Conservation (phyloP, 257 asterid genomes). For the Fraxinus americana region DNA sequence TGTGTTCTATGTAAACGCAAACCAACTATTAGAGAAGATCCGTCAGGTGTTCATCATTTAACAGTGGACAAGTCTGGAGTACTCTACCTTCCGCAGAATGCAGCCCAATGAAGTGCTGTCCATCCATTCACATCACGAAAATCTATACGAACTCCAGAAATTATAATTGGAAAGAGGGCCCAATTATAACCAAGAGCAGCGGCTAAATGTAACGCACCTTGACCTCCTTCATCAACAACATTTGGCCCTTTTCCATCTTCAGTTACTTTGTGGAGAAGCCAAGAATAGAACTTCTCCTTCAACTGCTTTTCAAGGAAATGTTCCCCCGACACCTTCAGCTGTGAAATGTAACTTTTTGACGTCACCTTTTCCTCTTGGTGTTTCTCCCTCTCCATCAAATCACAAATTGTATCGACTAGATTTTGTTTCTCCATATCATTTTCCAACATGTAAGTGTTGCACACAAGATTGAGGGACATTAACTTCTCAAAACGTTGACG, state of each 20-base stretch:
- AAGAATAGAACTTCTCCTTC: slow-evolving; percentile 63
- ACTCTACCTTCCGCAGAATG: slow-evolving; percentile 82
- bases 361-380: slow-evolving; percentile 36
- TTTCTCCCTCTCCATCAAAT: slow-evolving; percentile 64
- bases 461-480: slow-evolving; percentile 35
- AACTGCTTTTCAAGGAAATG: slow-evolving; percentile 54
- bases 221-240: slow-evolving; percentile 71
- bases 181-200: slow-evolving; percentile 96
- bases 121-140: slow-evolving; percentile 95
- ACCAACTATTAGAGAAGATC: slow-evolving; percentile 13
- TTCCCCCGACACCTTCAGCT: slow-evolving; percentile 43
- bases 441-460: slow-evolving; percentile 36
- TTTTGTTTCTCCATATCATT: slow-evolving; percentile 40
- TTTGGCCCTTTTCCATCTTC: slow-evolving; percentile 67
- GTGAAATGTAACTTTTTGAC: slow-evolving; percentile 40
- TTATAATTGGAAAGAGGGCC: slow-evolving; percentile 72
- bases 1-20: slow-evolving; percentile 1
- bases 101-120: slow-evolving; percentile 99
- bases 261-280: slow-evolving; percentile 66
- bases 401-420: slow-evolving; percentile 41
- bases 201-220: slow-evolving; percentile 86
- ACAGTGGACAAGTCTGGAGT: slow-evolving; percentile 16
- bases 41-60: slow-evolving; percentile 7
- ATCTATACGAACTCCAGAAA: slow-evolving; percentile 75
- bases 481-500: slow-evolving; percentile 62